A percentile compares a stretch with the other conserved stretches of the same genome.
These are phyloP conservation scores for Irineochytrium annulatum DNA, from an alignment of 192 early-diverging fungal species.

Conservation along the genomic window DNA sequence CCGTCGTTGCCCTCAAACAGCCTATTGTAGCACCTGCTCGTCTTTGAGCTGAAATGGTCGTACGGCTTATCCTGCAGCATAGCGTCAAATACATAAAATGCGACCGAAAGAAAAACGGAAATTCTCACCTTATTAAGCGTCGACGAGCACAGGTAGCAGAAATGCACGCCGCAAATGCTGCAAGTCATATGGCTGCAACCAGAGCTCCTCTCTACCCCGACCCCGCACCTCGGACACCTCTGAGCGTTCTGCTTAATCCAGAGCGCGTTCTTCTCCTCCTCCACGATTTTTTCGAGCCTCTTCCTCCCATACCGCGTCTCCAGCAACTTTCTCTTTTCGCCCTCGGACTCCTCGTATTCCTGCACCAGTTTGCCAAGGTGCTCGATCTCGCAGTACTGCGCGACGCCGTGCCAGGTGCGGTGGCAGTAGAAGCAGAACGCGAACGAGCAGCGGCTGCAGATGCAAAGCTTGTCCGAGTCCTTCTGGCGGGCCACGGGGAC, in stretches of 20 bases:
- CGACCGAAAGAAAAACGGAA: background rate
- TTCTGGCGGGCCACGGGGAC: conserved; percentile 26
- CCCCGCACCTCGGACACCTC: conserved; percentile 27
- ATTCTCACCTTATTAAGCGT: background rate
- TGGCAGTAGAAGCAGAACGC: conserved; percentile 38
- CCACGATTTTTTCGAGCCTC: conserved; percentile 20
- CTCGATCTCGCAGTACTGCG: conserved; percentile 29
- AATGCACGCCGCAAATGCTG: conserved; percentile 26
- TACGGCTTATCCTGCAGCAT: no score
- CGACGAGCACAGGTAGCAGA: conserved; percentile 35
- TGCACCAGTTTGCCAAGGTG: conserved; percentile 11
- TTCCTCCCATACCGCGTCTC: conserved; percentile 36
- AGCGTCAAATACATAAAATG: no score
- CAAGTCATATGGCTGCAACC: conserved; percentile 22
- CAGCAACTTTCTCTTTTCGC: background rate
- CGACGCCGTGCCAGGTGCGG: conserved; percentile 32
- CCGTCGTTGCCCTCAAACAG: conserved; percentile 14
- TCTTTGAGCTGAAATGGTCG: conserved; percentile 6
- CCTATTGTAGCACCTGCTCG: conserved; percentile 5
- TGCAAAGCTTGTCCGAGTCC: conserved; percentile 32
- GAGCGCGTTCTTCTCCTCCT: conserved; percentile 11
- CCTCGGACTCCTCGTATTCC: conserved; percentile 22
- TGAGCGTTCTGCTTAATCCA: conserved; percentile 32
- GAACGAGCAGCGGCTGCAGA: conserved; percentile 29
- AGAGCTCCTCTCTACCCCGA: conserved; percentile 10